A percentile compares a stretch with the other conserved stretches of the same genome.
Evolutionary conservation across 2,329 filamentous ascomycete species (phyloP).

Genomic region (Arthroderma uncinatum): DNA sequence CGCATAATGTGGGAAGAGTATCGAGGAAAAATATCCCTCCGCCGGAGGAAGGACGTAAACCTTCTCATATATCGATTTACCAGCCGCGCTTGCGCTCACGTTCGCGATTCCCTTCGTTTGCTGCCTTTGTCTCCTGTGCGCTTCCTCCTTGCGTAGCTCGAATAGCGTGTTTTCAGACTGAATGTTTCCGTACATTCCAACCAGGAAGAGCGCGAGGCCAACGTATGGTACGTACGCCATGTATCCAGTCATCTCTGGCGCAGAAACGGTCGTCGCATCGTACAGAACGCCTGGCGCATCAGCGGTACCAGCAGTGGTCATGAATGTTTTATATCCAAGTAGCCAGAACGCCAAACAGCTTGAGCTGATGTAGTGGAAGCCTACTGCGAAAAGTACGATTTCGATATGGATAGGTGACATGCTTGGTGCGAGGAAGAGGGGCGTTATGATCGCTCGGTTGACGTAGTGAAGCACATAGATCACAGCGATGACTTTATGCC

Average conservation of each 20-base stretch:
- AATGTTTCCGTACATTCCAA: constrained; percentile 69
- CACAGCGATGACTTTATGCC: constrained; percentile 27
- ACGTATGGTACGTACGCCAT: constrained; percentile 37
- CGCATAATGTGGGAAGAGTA: constrained; percentile 90
- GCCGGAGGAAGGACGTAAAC: constrained; percentile 76
- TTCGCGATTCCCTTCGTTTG: constrained; percentile 32
- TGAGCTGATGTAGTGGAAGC: constrained; percentile 74
- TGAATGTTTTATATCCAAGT: constrained; percentile 57
- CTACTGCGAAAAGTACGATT: constrained; percentile 52
- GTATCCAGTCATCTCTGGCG: constrained; percentile 38
- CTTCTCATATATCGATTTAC: constrained; percentile 48
- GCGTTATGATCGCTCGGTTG: constrained; percentile 77
- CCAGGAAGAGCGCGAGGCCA: constrained; percentile 64
- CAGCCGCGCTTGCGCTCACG: no score
- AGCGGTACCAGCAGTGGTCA: constrained; percentile 16
- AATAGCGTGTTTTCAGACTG: constrained; percentile 83
- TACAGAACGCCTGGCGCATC: constrained; percentile 7
- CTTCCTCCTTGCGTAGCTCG: constrained; percentile 65
- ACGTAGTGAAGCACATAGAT: constrained; percentile 68
- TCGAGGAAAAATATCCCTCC: constrained; percentile 67
- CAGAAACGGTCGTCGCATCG: constrained; percentile 39
- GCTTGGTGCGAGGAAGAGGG: constrained; percentile 67
- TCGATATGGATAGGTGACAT: constrained; percentile 78
- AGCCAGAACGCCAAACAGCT: constrained; percentile 70
- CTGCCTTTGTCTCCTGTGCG: constrained; percentile 41